Base-by-base conservation (phyloP, 352 stramenopile species). In the Phytopythium delawarense region DNA sequence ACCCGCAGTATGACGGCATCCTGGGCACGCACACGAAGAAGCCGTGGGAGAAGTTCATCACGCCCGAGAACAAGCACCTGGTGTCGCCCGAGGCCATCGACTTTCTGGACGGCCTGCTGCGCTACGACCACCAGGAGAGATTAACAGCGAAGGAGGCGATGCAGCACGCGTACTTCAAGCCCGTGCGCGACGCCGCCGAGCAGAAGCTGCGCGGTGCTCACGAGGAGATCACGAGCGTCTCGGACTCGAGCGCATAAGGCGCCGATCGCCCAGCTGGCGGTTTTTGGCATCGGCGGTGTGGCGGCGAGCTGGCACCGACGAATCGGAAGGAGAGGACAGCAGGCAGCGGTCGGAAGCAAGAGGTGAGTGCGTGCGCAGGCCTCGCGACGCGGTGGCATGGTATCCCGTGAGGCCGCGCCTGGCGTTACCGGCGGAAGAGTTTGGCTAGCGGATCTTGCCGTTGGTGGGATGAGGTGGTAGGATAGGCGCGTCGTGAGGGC, bases 21-120 rank as follows among this genome's bases (percentile, higher is more conserved):
- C 72, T 99, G 16, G 96, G 95, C 53, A 87, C 89, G 44, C 97
- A 99, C 81, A 96, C 92, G 46, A 98, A 99, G 75, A 99, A 99
- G 65, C 96, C 98, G 59, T 99, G 97, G 97, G 92, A 97, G 59
- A 98, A 98, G 78, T 99, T 99, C 76, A 90, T 99, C 65, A 99
- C 95, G 46, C 70, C 88, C 32, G 96, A 99, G 62, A 99, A 99
- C 87, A 95, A 98, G 73, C 96, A 99, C 71, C 79, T 99, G 39
- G 92, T 99, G 23, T 95, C 89, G 1, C 64, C 90, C 2, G 98
- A 99, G 63, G 97, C 97, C 45, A 92, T 99, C 49, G 96, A 99
- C 71, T 99, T 99, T 69, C 81, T 91, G 11, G 84, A 91, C 55
- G 78, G 81, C 11, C 63, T 92, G 55, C 65, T 94, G 62, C 87